Conservation (phyloP, 2,329 filamentous ascomycete species). For the Monilinia aucupariae region DNA sequence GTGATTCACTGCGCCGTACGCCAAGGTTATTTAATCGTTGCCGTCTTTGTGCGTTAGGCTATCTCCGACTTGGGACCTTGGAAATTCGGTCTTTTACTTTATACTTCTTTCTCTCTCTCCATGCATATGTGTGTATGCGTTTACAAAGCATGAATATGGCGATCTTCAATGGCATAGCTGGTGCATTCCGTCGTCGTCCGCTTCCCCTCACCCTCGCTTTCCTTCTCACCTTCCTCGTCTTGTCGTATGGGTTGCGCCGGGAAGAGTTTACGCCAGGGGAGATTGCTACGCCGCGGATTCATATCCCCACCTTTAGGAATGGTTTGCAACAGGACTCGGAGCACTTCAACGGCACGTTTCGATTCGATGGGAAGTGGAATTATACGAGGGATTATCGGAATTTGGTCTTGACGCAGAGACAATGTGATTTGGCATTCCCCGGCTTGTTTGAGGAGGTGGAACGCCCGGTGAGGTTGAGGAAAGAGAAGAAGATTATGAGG, state of each 20-base stretch:
- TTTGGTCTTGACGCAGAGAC: conserved; percentile 13
- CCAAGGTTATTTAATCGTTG: no score
- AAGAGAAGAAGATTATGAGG: neutral
- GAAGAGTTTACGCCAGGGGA: neutral
- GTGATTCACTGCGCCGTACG: no score
- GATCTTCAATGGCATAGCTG: neutral
- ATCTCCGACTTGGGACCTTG: neutral
- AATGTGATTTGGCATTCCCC: conserved; percentile 18
- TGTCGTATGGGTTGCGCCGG: neutral
- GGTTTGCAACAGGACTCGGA: neutral
- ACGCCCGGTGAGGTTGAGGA: conserved; percentile 13
- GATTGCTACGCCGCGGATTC: neutral
- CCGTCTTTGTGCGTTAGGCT: no score
- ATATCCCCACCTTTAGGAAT: neutral
- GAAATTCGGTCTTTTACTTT: neutral
- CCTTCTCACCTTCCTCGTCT: neutral
- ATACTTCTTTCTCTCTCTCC: neutral
- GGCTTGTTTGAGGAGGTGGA: conserved; percentile 22
- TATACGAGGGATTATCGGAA: conserved; percentile 13
- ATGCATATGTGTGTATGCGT: no score
- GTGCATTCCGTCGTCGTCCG: neutral
- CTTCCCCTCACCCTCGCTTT: neutral
- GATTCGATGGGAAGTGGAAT: conserved; percentile 10
- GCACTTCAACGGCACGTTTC: neutral
- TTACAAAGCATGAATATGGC: conserved; percentile 2